A percentile compares a stretch with the other conserved stretches of the same genome.
phyloP scores from a whole-genome alignment of 202 grass and related monocot genomes.

The Elaeis oleifera region DNA sequence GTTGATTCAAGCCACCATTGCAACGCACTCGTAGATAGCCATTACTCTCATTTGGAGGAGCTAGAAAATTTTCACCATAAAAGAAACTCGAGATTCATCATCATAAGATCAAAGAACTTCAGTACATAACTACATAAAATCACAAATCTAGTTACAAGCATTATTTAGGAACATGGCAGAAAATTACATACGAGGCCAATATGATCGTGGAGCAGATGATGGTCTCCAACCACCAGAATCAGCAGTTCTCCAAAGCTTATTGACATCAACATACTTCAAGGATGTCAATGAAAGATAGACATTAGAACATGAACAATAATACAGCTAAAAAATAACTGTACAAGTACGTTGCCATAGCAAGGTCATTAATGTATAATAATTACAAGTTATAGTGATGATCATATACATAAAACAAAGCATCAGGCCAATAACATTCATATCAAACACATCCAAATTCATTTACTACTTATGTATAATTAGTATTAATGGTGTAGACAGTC shows the following conservation, averaged over 20 bases:
- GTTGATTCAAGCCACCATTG: constrained; percentile 99
- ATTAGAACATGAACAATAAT: not conserved
- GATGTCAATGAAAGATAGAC: constrained; percentile 2
- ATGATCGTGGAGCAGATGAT: constrained; percentile 76
- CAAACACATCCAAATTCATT: too few species aligned
- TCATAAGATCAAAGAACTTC: not conserved
- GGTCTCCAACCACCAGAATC: constrained; percentile 83
- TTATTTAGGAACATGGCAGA: constrained; percentile 18
- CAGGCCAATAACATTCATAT: too few species aligned
- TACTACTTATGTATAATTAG: too few species aligned
- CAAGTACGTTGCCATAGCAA: too few species aligned
- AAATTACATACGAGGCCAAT: constrained; percentile 64
- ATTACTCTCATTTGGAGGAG: constrained; percentile 66
- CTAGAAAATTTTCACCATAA: constrained; percentile 37
- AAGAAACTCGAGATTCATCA: constrained; percentile 22
- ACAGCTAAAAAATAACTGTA: not conserved
- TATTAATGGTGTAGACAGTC: too few species aligned
- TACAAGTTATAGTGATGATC: too few species aligned
- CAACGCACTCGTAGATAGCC: constrained; percentile 92
- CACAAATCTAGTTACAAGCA: not conserved
- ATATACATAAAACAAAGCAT: too few species aligned
- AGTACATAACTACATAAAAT: not conserved
- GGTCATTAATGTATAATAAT: too few species aligned
- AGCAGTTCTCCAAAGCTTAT: constrained; percentile 77
- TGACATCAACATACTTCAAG: constrained; percentile 64